phyloP scores from a whole-genome alignment of 2,329 filamentous ascomycete species.

The Botrytis fabae region DNA sequence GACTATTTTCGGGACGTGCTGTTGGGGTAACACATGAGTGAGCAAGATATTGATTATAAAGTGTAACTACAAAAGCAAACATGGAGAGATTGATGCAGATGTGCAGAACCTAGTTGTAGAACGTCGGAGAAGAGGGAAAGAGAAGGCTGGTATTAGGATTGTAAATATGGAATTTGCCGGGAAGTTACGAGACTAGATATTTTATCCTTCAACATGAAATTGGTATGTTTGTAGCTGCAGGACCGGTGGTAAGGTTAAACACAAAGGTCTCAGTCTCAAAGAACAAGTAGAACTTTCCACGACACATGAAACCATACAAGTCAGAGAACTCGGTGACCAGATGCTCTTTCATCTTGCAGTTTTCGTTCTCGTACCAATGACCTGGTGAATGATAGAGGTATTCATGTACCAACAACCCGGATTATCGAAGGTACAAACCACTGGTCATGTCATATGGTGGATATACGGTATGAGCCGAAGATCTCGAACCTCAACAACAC shows the following conservation, averaged over 20 bases:
- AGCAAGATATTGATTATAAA: slow-evolving; percentile 15
- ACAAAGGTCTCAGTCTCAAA: not conserved
- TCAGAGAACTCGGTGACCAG: slow-evolving; percentile 5
- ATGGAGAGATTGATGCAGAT: slow-evolving; percentile 10
- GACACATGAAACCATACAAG: slow-evolving; percentile 18
- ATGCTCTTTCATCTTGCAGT: slow-evolving; percentile 14
- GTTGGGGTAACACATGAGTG: slow-evolving; percentile 11
- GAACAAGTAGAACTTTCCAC: slow-evolving; percentile 16
- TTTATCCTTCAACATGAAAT: not conserved
- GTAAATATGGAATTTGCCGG: slow-evolving; percentile 2
- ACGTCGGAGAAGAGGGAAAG: not conserved
- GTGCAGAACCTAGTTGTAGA: not conserved
- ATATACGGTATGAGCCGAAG: slow-evolving; percentile 3
- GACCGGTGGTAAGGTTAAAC: slow-evolving; percentile 7
- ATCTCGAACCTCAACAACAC: not conserved
- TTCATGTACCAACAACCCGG: slow-evolving; percentile 22
- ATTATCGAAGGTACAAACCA: slow-evolving; percentile 13
- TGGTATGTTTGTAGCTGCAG: not conserved
- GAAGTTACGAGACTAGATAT: not conserved
- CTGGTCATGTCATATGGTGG: slow-evolving; percentile 8
- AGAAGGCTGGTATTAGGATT: slow-evolving; percentile 4
- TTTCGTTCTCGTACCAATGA: slow-evolving; percentile 22
- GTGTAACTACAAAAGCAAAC: slow-evolving; percentile 14
- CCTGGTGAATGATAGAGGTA: slow-evolving; percentile 22
- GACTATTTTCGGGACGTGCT: not conserved